These are phyloP conservation scores for Syncephalastrum monosporum DNA, from an alignment of 371 early-diverging fungal genomes.

Conservation along the genomic window DNA sequence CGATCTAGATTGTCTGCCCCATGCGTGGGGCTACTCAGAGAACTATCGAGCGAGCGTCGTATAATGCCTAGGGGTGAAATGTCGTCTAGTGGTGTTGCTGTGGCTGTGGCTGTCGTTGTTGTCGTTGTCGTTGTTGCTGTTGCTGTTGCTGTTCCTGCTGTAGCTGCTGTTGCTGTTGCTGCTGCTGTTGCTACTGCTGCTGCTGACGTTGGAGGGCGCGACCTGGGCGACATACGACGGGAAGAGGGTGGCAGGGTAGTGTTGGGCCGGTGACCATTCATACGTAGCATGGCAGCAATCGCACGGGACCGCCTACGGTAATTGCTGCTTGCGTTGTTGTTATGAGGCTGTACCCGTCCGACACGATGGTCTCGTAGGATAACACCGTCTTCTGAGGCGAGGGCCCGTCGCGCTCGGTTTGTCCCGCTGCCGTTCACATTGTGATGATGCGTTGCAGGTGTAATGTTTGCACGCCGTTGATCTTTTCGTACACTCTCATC, in stretches of 20 bases:
- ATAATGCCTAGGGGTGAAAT: neutral
- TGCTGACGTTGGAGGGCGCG: neutral
- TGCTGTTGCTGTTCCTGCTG: too few relatives aligned
- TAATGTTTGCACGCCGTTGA: neutral
- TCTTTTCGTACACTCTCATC: neutral
- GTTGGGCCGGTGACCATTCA: too few relatives aligned
- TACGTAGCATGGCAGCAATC: too few relatives aligned
- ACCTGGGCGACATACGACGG: neutral
- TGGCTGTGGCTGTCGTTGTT: too few relatives aligned
- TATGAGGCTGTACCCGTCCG: neutral
- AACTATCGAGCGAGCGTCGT: too few relatives aligned
- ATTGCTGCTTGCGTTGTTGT: conserved; percentile 5
- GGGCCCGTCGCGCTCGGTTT: too few relatives aligned
- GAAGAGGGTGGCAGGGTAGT: too few relatives aligned
- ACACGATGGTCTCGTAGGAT: conserved; percentile 1
- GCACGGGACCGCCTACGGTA: neutral
- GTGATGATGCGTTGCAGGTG: too few relatives aligned
- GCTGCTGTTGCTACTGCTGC: neutral
- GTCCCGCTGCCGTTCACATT: too few relatives aligned
- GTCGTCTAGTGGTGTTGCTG: neutral
- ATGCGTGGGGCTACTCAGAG: neutral
- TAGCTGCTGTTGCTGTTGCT: too few relatives aligned
- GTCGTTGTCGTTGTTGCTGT: neutral
- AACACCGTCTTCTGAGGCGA: too few relatives aligned
- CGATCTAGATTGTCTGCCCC: conserved; percentile 21